Percentiles rank a stretch among this genome's conserved stretches.
Evolutionary conservation across 2,329 filamentous ascomycete genomes (phyloP).

Genomic region (Trichoderma breve): DNA sequence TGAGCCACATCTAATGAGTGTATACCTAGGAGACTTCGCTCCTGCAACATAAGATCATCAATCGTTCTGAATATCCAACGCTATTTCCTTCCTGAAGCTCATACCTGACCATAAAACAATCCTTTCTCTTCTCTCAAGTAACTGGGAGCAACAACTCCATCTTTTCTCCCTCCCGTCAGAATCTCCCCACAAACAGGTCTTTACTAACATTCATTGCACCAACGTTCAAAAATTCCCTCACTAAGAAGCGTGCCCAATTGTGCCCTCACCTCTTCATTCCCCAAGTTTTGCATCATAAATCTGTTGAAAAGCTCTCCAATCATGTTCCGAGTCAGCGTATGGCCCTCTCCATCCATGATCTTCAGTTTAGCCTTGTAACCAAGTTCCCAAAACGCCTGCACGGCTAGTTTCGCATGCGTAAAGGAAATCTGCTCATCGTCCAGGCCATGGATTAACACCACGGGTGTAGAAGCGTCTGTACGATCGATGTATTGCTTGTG

Average conservation of each 20-base stretch:
- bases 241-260: not conserved
- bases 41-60: not conserved
- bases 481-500: not conserved
- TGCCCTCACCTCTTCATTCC: not conserved
- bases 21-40: not conserved
- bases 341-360: not conserved
- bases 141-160: not conserved
- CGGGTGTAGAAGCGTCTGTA: not conserved
- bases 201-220: not conserved
- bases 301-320: not conserved
- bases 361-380: not conserved
- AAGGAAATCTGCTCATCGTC: not conserved
- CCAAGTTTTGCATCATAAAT: not conserved
- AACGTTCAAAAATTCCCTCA: not conserved
- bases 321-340: not conserved
- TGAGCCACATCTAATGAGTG: not conserved
- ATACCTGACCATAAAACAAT: not conserved
- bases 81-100: not conserved
- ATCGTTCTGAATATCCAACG: not conserved
- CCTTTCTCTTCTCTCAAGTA: not conserved
- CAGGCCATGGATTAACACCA: not conserved
- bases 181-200: not conserved
- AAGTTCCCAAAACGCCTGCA: not conserved
- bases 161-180: not conserved
- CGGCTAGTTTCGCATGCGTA: not conserved